Base-by-base conservation (phyloP, 768 basidiomycete species). In the Lactarius trivialis region DNA sequence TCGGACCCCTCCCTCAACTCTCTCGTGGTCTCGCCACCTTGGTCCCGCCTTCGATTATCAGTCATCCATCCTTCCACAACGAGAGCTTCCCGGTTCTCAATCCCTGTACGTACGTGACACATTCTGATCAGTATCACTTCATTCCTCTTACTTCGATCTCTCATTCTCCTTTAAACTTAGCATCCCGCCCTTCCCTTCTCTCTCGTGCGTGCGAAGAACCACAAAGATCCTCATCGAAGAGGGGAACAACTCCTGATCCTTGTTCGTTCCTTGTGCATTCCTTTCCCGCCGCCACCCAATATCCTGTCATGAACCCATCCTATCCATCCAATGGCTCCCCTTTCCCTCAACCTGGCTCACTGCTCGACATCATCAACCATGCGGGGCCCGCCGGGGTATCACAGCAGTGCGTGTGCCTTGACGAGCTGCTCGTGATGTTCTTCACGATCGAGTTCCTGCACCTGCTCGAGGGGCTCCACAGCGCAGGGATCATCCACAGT, bases 351-450 rank as follows among this genome's bases (percentile, higher is more conserved):
- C 73, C 76, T 71, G 97, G 97, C 24, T 93, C 91, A 33, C 83
- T 99, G 7, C 84, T 99, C 52, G 88, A 92, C 71, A 84, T 91
- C 43, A 90, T 99, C 69, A 99, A 98, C 75, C 85, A 85, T 55
- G 92, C 95, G 0, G 78, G 78, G 1, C 69, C 81, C 0, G 84
- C 88, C 4, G 91, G 92, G 8, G 79, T 97, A 53, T 85, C 86
- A 1, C 89, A 91, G 69, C 84, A 86, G 56, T 86, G 88, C 14
- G 90, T 84, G 28, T 91, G 81, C 71, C 76, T 99, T 56, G 96
- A 98, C 69, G 97, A 99, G 71, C 80, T 96, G 4, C 81, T 98
- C 57, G 93, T 93, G 49, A 82, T 96, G 71, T 99, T 98, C 81
- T 99, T 98, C 81, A 81, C 89, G 28, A 81, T 96, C 69, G 97